Conservation (phyloP, 2,329 filamentous ascomycete genomes). For the Paraphaeosphaeria sporulosa region DNA sequence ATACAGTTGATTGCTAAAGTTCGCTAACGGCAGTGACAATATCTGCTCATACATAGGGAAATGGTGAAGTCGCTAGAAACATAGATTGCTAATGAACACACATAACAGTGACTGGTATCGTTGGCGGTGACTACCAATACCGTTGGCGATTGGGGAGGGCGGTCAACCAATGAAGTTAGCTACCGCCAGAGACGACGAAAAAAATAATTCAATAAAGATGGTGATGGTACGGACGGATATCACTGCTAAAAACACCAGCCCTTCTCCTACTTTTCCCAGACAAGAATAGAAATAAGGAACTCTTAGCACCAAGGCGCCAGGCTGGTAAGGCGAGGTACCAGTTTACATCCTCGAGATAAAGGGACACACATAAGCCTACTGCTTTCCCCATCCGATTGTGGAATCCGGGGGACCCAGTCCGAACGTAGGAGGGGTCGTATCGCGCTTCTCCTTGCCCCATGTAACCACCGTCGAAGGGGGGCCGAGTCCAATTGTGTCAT, state of each 20-base stretch:
- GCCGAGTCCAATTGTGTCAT: constrained; percentile 9
- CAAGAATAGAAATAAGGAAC: not conserved
- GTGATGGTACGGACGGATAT: constrained; percentile 1
- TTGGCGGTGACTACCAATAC: no score
- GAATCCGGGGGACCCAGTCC: constrained; percentile 11
- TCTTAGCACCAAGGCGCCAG: not conserved
- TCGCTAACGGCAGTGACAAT: no score
- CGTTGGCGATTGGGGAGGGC: no score
- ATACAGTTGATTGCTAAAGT: no score
- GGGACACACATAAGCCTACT: not conserved
- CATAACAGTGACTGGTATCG: no score
- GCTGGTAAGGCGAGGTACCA: not conserved
- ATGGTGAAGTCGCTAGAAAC: no score
- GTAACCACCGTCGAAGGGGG: constrained; percentile 9
- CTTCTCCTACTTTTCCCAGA: constrained; percentile 1
- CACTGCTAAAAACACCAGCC: not conserved
- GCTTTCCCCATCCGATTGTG: constrained; percentile 9
- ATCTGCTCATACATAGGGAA: no score
- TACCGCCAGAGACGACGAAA: not conserved
- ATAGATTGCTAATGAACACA: no score
- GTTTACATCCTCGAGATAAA: not conserved
- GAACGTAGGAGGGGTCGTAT: constrained; percentile 5
- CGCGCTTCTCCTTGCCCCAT: constrained; percentile 8
- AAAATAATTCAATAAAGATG: not conserved
- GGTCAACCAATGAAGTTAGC: no score